Conservation (phyloP, 768 basidiomycete genomes). For the Boletus subparvulus region DNA sequence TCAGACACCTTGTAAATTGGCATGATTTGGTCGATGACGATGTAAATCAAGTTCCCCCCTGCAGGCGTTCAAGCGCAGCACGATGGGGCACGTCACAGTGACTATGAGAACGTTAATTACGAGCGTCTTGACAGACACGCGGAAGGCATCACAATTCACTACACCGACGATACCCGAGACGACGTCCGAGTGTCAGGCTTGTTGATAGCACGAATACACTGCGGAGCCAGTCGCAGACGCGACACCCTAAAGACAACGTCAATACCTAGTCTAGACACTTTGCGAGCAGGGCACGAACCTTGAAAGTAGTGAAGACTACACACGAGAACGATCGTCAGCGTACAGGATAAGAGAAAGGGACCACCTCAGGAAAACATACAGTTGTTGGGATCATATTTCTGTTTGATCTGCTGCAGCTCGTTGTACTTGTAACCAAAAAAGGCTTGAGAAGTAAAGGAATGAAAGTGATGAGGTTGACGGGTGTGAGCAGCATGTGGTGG, state of each 20-base stretch:
- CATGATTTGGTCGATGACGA: too few species aligned
- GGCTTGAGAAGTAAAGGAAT: neutral
- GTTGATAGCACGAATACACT: conserved; percentile 3
- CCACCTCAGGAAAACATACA: conserved; percentile 4
- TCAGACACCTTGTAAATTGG: neutral
- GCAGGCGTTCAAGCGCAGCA: neutral
- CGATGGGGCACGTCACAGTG: conserved; percentile 11
- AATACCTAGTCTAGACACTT: conserved; percentile 1
- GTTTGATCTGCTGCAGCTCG: conserved; percentile 10
- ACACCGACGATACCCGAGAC: conserved; percentile 21
- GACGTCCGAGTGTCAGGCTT: neutral
- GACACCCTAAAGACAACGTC: neutral
- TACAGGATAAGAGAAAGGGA: neutral
- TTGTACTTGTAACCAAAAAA: conserved; percentile 23
- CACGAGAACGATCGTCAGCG: neutral
- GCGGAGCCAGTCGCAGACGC: conserved; percentile 1
- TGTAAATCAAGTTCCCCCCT: too few species aligned
- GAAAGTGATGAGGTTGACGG: neutral
- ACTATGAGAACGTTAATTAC: conserved; percentile 20
- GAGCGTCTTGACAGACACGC: neutral
- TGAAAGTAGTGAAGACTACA: conserved; percentile 18
- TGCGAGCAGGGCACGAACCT: neutral
- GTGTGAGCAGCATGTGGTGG: neutral
- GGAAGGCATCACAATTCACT: neutral
- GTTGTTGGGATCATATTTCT: conserved; percentile 12